phyloP scores from a whole-genome alignment of 129 eudicot genomes.

The Sambucus nigra region DNA sequence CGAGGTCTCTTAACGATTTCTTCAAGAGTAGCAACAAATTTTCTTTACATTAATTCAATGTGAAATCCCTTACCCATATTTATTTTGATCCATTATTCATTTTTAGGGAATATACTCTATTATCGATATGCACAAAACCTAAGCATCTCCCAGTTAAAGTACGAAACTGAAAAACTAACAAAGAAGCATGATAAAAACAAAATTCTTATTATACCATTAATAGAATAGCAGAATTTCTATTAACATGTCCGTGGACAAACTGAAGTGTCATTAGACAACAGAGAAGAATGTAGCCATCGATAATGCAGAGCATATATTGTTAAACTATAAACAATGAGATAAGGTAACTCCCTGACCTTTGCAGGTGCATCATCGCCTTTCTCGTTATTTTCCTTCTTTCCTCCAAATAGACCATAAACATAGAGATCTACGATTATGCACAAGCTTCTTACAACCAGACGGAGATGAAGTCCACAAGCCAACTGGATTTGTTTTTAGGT shows the following conservation, averaged over 20 bases:
- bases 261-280: neutral
- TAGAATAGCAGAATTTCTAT: neutral
- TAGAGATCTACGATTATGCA: constrained; percentile 37
- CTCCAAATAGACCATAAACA: constrained; percentile 64
- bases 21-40: too few species aligned
- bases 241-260: too few species aligned
- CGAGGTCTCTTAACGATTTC: too few species aligned
- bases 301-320: neutral
- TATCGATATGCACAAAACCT: too few species aligned
- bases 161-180: too few species aligned
- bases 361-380: constrained; percentile 49
- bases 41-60: too few species aligned
- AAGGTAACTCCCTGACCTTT: constrained; percentile 20
- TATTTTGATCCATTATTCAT: too few species aligned
- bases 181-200: neutral
- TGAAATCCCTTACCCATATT: too few species aligned
- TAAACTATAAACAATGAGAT: neutral
- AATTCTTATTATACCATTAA: neutral
- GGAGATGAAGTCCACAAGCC: constrained; percentile 29
- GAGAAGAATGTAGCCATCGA: neutral
- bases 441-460: constrained; percentile 17
- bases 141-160: neutral
- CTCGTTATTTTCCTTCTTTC: constrained; percentile 60
- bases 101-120: too few species aligned
- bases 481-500: constrained; percentile 23